Conservation (phyloP, 805 yeast genomes). For the Saccharomycopsis guyanensis region DNA sequence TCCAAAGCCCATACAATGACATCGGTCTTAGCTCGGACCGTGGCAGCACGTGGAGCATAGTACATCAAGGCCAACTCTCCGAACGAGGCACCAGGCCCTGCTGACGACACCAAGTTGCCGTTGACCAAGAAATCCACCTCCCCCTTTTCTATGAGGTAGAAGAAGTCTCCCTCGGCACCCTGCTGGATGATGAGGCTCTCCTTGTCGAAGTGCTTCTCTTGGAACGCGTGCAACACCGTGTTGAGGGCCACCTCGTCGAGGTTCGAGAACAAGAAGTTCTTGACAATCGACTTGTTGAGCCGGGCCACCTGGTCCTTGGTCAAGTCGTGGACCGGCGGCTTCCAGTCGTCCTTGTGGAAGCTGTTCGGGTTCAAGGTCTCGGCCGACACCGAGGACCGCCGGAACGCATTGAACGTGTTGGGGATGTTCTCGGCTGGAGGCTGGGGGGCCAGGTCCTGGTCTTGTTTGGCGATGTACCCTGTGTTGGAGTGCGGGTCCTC, state of each 20-base stretch:
- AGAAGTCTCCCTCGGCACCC: constrained; percentile 92
- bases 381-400: constrained; percentile 88
- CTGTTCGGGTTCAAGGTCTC: constrained; percentile 76
- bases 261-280: constrained; percentile 78
- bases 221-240: constrained; percentile 77
- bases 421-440: constrained; percentile 36
- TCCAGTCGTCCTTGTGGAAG: constrained; percentile 61
- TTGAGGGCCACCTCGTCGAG: constrained; percentile 71
- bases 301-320: constrained; percentile 56
- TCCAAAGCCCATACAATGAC: constrained; percentile 87
- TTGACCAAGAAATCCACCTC: constrained; percentile 73
- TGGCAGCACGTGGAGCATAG: constrained; percentile 96
- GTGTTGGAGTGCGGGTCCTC: constrained; percentile 20
- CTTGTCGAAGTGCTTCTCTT: constrained; percentile 54
- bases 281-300: constrained; percentile 62
- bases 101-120: constrained; percentile 53
- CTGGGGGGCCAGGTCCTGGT: background rate
- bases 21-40: constrained; percentile 68
- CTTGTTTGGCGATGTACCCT: background rate
- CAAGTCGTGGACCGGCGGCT: constrained; percentile 61
- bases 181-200: constrained; percentile 70
- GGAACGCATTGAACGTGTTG: constrained; percentile 60
- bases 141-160: constrained; percentile 82
- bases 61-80: constrained; percentile 98
- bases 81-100: constrained; percentile 85